Evolutionary conservation across 768 basidiomycete species (phyloP).

Genomic region (Floccularia luteovirens): DNA sequence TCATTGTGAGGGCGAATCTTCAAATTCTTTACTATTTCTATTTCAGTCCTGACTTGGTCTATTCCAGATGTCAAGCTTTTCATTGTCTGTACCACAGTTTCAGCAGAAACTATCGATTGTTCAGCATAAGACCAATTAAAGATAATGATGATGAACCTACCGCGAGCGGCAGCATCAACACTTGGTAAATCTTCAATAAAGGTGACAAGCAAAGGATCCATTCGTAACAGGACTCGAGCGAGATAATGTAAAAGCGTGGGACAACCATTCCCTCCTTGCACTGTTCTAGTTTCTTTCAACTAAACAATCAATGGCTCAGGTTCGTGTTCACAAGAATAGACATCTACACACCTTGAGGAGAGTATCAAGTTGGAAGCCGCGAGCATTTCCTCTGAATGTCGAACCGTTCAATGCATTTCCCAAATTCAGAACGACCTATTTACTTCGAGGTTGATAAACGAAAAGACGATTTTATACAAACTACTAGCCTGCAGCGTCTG

Average conservation of each 20-base stretch:
- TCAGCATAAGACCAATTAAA: neutral
- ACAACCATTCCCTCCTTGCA: conserved; percentile 56
- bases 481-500: conserved; percentile 54
- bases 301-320: conserved; percentile 18
- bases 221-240: conserved; percentile 63
- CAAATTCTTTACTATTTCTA: conserved; percentile 30
- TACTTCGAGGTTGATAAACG: neutral
- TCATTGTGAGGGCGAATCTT: conserved; percentile 34
- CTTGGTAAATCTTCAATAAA: conserved; percentile 80
- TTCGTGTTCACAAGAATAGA: neutral
- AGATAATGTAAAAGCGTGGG: conserved; percentile 90
- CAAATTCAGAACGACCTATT: conserved; percentile 61
- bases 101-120: conserved; percentile 57
- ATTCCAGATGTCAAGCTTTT: conserved; percentile 50
- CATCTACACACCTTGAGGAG: conserved; percentile 58
- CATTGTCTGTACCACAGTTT: conserved; percentile 53
- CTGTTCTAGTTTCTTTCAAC: conserved; percentile 82
- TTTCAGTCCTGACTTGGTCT: conserved; percentile 48
- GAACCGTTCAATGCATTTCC: conserved; percentile 82
- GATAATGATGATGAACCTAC: conserved; percentile 29
- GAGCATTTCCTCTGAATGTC: conserved; percentile 77
- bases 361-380: conserved; percentile 79
- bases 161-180: conserved; percentile 75
- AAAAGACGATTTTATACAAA: neutral
- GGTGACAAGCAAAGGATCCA: conserved; percentile 53